Evolutionary conservation across 139 green algal species (phyloP).

Genomic region (Chlorella sp.): DNA sequence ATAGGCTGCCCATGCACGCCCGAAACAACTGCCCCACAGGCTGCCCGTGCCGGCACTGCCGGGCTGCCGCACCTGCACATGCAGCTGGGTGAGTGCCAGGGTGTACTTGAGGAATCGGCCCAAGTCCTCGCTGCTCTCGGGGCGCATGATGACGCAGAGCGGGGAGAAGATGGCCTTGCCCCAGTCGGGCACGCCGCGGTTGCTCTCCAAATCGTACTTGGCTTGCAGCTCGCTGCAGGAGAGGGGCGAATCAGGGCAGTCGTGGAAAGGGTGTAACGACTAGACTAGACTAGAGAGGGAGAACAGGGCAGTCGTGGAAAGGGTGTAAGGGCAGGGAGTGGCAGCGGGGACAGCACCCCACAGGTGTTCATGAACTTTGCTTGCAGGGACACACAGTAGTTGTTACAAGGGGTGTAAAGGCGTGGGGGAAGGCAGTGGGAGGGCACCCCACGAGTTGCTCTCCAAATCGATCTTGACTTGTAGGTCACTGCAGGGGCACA

Average conservation of each 20-base stretch:
- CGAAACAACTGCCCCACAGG: no score
- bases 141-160: slow-evolving; percentile 73
- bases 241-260: neutral
- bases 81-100: slow-evolving; percentile 52
- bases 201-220: slow-evolving; percentile 47
- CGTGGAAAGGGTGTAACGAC: neutral
- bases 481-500: no score
- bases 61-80: slow-evolving; percentile 53
- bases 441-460: no score
- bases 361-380: no score
- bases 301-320: neutral
- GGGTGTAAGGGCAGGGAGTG: neutral
- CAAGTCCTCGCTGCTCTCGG: slow-evolving; percentile 52
- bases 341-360: neutral
- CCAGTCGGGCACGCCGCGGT: slow-evolving; percentile 78
- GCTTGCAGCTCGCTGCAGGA: slow-evolving; percentile 66
- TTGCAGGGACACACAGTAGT: no score
- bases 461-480: no score
- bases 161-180: slow-evolving; percentile 77
- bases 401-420: no score
- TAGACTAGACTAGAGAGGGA: no score
- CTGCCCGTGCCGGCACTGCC: neutral
- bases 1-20: no score
- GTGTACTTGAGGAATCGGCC: slow-evolving; percentile 72
- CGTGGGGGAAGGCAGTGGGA: no score